Evolutionary conservation across 805 yeast genomes (phyloP).

Genomic region (Kazachstania martiniae): DNA sequence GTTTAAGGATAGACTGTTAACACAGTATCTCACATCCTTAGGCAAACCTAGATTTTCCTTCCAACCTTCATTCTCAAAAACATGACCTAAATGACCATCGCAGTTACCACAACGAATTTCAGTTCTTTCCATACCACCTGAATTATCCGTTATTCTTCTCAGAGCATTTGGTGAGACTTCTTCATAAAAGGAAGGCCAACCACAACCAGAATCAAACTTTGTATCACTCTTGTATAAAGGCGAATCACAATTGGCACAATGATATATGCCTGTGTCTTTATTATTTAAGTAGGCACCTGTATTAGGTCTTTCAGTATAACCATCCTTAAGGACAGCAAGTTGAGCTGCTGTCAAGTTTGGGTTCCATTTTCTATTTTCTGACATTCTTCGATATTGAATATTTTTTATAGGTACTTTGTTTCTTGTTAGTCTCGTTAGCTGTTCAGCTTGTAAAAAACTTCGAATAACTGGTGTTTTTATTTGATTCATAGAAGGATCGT

Average conservation of each 20-base stretch:
- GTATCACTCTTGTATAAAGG: conserved; percentile 73
- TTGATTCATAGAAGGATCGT: no score
- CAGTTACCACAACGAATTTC: conserved; percentile 86
- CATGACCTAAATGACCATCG: conserved; percentile 93
- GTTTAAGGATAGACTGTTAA: conserved; percentile 72
- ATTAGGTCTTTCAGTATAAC: conserved; percentile 37
- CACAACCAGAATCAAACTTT: conserved; percentile 86
- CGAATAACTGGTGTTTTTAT: no score
- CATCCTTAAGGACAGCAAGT: conserved; percentile 63
- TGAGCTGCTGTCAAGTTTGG: conserved; percentile 69
- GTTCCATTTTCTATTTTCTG: conserved; percentile 49
- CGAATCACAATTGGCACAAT: conserved; percentile 75
- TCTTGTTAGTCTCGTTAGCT: not conserved
- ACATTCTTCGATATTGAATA: not conserved
- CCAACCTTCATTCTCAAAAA: conserved; percentile 90
- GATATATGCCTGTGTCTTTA: conserved; percentile 49
- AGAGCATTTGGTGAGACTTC: conserved; percentile 72
- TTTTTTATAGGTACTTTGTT: not conserved
- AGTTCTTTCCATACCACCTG: conserved; percentile 70
- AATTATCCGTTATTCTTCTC: conserved; percentile 44
- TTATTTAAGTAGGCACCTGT: conserved; percentile 30
- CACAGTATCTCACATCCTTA: conserved; percentile 92
- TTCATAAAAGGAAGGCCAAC: conserved; percentile 96
- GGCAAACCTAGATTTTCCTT: conserved; percentile 33
- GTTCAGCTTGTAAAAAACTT: not conserved